These are phyloP conservation scores for Mortierella alpina DNA, from an alignment of 192 early-diverging fungal species.

Conservation along the genomic window DNA sequence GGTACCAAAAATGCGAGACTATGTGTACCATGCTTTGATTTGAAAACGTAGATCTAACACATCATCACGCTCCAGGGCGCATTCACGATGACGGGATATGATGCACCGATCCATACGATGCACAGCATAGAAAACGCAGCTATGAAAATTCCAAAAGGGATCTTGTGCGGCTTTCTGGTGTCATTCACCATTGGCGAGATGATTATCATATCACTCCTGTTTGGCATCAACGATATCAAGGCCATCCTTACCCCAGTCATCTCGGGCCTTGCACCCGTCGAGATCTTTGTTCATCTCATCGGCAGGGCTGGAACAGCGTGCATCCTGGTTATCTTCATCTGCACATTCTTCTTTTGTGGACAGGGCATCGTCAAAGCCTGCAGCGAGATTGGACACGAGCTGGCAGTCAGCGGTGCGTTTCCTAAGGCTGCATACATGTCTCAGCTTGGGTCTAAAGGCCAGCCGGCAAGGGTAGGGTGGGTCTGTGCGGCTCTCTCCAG, in stretches of 20 bases:
- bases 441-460: conserved; percentile 8
- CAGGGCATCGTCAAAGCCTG: conserved; percentile 26
- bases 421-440: conserved; percentile 31
- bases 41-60: neutral
- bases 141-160: conserved; percentile 19
- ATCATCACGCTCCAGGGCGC: conserved; percentile 13
- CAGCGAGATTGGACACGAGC: conserved; percentile 31
- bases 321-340: conserved; percentile 26
- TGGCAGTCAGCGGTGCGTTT: conserved; percentile 25
- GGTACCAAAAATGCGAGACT: conserved; percentile 8
- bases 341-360: conserved; percentile 46
- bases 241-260: conserved; percentile 19
- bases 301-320: conserved; percentile 16
- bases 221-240: conserved; percentile 18
- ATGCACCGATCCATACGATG: conserved; percentile 39
- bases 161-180: conserved; percentile 23
- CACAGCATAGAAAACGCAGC: conserved; percentile 35
- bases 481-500: conserved; percentile 24
- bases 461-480: conserved; percentile 37
- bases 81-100: conserved; percentile 36
- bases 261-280: conserved; percentile 13
- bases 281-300: conserved; percentile 34
- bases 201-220: conserved; percentile 28
- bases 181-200: conserved; percentile 27
- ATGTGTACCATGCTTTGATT: neutral